phyloP scores from a whole-genome alignment of 2,329 filamentous ascomycete genomes.

The Cyclaneusma minus region DNA sequence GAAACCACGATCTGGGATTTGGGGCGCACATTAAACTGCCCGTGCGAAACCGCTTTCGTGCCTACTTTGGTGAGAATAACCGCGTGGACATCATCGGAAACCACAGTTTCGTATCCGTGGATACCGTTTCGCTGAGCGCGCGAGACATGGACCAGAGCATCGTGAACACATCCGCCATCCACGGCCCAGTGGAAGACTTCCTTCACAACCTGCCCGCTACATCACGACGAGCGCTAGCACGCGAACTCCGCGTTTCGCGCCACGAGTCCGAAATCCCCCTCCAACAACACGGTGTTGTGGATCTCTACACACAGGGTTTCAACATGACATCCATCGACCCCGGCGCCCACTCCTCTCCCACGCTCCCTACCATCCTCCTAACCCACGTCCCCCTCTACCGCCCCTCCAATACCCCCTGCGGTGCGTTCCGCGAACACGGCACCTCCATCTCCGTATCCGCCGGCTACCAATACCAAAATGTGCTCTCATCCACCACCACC shows the following conservation, averaged over 20 bases:
- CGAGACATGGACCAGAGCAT: slow-evolving; percentile 30
- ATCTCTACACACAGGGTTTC: slow-evolving; percentile 20
- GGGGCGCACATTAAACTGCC: slow-evolving; percentile 68
- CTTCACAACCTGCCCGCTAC: slow-evolving; percentile 47
- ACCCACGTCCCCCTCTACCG: slow-evolving; percentile 86
- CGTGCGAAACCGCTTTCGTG: slow-evolving; percentile 69
- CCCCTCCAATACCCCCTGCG: slow-evolving; percentile 69
- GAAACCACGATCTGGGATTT: slow-evolving; percentile 92
- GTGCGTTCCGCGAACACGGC: slow-evolving; percentile 65
- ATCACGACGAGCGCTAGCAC: slow-evolving; percentile 52
- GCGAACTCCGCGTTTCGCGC: slow-evolving; percentile 50
- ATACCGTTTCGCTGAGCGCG: slow-evolving; percentile 77
- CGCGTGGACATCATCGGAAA: slow-evolving; percentile 84
- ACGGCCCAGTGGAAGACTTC: slow-evolving; percentile 62
- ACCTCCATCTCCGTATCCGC: slow-evolving; percentile 64
- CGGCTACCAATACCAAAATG: slow-evolving; percentile 96
- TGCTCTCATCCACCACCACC: slow-evolving; percentile 64
- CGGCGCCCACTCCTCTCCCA: slow-evolving; percentile 29
- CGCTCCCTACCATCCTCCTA: slow-evolving; percentile 77
- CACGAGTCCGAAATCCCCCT: slow-evolving; percentile 32
- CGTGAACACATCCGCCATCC: slow-evolving; percentile 45
- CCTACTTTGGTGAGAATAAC: slow-evolving; percentile 85
- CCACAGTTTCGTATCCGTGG: slow-evolving; percentile 86
- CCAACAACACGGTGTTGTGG: slow-evolving; percentile 30
- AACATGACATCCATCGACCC: slow-evolving; percentile 24